Percentiles rank a stretch among this genome's conserved stretches.
phyloP scores from a whole-genome alignment of 2,329 filamentous ascomycete species.

The Colletotrichum liaoningense region DNA sequence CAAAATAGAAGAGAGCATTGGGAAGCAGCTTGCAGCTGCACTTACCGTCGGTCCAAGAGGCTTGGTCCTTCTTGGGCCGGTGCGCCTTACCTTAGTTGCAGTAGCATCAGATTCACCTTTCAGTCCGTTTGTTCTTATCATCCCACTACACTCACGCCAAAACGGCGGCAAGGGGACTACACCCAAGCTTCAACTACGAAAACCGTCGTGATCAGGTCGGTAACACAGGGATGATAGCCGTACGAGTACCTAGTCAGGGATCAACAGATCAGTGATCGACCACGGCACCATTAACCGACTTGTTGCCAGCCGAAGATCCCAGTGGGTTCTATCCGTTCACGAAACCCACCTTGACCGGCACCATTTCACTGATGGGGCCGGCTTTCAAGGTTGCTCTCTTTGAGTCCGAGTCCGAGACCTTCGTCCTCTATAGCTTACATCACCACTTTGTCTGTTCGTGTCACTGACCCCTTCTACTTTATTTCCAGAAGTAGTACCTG shows the following conservation, averaged over 20 bases:
- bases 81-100: background rate
- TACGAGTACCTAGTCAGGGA: background rate
- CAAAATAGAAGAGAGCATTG: conserved; percentile 7
- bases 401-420: conserved; percentile 4
- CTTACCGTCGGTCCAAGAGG: background rate
- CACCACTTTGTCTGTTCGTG: background rate
- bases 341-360: background rate
- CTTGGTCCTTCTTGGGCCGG: background rate
- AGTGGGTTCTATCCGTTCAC: background rate
- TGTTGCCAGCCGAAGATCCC: background rate
- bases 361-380: background rate
- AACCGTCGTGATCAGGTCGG: background rate
- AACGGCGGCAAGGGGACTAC: background rate
- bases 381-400: background rate
- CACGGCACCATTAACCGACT: background rate
- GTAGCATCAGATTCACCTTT: background rate
- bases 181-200: background rate
- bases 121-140: background rate
- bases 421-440: background rate
- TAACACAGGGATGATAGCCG: background rate
- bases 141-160: background rate
- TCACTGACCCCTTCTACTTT: background rate
- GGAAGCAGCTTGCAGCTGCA: background rate
- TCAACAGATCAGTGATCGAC: background rate
- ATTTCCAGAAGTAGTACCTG: background rate